Evolutionary conservation across 164 flowering plant genomes (phyloP), one percentile per base, ranked within the genome.

Genomic region (Magnolia officinalis): DNA sequence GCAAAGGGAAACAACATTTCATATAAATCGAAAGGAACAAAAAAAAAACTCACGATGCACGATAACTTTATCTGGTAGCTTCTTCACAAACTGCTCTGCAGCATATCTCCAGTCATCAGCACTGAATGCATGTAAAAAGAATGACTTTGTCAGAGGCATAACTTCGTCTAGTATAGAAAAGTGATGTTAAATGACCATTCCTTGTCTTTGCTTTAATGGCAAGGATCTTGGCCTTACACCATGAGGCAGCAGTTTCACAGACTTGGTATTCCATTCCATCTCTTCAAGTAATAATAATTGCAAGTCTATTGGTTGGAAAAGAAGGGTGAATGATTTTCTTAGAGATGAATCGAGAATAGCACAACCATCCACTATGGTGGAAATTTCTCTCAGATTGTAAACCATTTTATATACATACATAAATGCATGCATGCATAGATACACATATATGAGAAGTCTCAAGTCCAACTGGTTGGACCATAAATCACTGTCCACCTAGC

Each of bases 101-200:
- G 92, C 98, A 87, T 85, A 96, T 86, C 83, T 88, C 98, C 98
- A 96, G 82, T 96, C 98, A 26, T 85, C 85, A 67, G 97, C 86
- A 86, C 99, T 92, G 78, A 64, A 85, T 31, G 78, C 70, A 80
- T 9, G 31, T 16, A 73, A 72, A 70, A 37, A 37, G 45, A 4
- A 49, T 20, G 50, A 76, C 50, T 20, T 1, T 18, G 71, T 64
- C 63, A 51, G 16, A 73, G 59, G 19, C 75, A 76, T 6, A 50
- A 68, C 19, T 19, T 68, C 1, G 1, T 45, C n/a, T 50, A 23
- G 45, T 50, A n/a, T 16, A 70, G 9, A 49, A 50, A 70, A 70
- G 58, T n/a, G 24, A 70, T 19, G 6, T 11, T n/a, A 70, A 18
- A 50, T 70, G 50, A 26, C 29, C 3, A 67, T 64, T 21, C 24